Base-by-base conservation (phyloP, 352 stramenopile species). In the Phytophthora sp. region DNA sequence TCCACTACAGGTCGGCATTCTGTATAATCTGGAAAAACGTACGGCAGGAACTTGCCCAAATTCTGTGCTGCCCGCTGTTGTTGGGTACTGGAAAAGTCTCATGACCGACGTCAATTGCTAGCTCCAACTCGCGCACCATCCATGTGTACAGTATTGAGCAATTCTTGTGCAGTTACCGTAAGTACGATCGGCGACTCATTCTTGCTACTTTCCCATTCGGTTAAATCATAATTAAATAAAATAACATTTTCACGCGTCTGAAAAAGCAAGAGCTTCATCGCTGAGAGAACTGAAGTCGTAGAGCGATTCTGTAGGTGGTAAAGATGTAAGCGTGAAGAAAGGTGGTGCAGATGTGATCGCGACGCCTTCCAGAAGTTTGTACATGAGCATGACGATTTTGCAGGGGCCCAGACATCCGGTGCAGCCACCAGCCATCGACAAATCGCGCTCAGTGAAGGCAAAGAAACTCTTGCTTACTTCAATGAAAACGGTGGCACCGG, bases 311-410 rank as follows among this genome's bases (percentile, higher is more conserved):
- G 35, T 43, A n/a, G 35, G 35, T 38, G 31, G 30, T 4, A 60
- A 27, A 1, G 58, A 51, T 7, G 43, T 60, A 13, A 69, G 50
- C 1, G 54, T 48, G 21, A 68, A 56, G 15, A 69, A 69, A 8
- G 44, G 42, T 3, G 64, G 51, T 0, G 54, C 45, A 2, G 38
- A 64, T 1, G 62, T 68, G 3, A 73, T 45, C 7, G 51, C 50
- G 6, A 46, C 26, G 9, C 34, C 41, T 15, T 55, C 49, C 4
- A 72, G 49, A 0, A 46, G 6, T n/a, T 55, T 56, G 30, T 65
- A 50, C 58, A 65, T 66, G 37, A 73, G 51, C 24, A 69, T 57
- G 20, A 23, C 57, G 11, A 60, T 66, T 21, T 65, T 59, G 30
- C 48, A 71, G 4, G 46, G 44, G 3, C 56, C 57, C 7, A 64